These are phyloP conservation scores for Penicillium verhagenii DNA, from an alignment of 495 filamentous ascomycete species.

Conservation along the genomic window DNA sequence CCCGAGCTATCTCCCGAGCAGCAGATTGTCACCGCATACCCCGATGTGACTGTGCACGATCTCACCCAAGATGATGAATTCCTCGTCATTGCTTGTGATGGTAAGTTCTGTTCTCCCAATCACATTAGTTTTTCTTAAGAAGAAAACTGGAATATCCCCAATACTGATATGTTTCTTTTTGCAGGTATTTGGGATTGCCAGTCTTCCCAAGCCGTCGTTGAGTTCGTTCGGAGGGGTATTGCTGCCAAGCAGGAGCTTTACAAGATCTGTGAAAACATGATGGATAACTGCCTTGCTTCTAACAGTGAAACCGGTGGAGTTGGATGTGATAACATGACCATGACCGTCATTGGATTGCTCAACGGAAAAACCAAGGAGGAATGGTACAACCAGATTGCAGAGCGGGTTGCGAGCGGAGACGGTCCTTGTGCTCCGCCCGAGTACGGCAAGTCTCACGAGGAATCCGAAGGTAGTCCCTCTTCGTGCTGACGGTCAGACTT, in stretches of 20 bases:
- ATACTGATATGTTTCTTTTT: conserved; percentile 36
- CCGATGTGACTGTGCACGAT: conserved; percentile 88
- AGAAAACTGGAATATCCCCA: conserved; percentile 1
- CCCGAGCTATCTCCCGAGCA: conserved; percentile 92
- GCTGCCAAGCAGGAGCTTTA: conserved; percentile 90
- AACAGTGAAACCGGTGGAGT: conserved; percentile 98
- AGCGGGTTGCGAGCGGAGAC: conserved; percentile 92
- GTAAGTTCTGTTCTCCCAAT: conserved; percentile 52
- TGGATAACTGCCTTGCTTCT: conserved; percentile 97
- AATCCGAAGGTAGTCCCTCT: conserved; percentile 41
- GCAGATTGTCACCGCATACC: conserved; percentile 96
- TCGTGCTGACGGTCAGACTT: conserved; percentile 46
- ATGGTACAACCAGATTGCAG: conserved; percentile 95
- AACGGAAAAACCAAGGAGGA: conserved; percentile 90
- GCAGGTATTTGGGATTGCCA: conserved; percentile 99
- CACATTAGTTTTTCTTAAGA: background rate
- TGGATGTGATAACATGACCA: conserved; percentile 99
- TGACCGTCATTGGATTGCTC: conserved; percentile 86
- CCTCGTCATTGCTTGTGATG: conserved; percentile 94
- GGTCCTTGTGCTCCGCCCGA: conserved; percentile 98
- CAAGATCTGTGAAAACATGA: conserved; percentile 98
- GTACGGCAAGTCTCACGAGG: conserved; percentile 83
- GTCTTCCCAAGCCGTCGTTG: conserved; percentile 93
- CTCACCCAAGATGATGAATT: conserved; percentile 94
- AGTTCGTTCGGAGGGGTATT: conserved; percentile 94